These are phyloP conservation scores for Termitomyces sp. DNA, from an alignment of 768 basidiomycete genomes.

Conservation along the genomic window DNA sequence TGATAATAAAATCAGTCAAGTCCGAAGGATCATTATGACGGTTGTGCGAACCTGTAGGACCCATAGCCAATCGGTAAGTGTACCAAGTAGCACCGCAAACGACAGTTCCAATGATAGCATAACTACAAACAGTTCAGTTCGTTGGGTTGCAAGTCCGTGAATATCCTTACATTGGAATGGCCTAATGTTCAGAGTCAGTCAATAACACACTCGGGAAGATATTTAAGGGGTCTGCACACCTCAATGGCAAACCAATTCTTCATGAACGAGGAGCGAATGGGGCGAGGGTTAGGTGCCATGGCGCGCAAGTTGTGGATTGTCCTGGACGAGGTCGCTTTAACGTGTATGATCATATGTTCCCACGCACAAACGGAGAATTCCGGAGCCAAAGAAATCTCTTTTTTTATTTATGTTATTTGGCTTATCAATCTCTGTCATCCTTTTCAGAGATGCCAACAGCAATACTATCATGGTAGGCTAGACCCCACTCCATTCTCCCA, in stretches of 20 bases:
- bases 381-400: constrained; percentile 15
- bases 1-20: constrained; percentile 10
- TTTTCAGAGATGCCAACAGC: no score
- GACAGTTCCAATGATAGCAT: constrained; percentile 47
- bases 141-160: constrained; percentile 1
- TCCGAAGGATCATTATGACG: neutral
- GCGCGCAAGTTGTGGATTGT: constrained; percentile 6
- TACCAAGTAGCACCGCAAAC: constrained; percentile 63
- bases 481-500: no score
- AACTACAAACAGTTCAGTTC: constrained; percentile 22
- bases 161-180: constrained; percentile 43
- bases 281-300: constrained; percentile 12
- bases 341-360: constrained; percentile 15
- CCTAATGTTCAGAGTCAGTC: constrained; percentile 23
- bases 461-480: no score
- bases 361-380: constrained; percentile 28
- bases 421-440: no score
- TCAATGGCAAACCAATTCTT: constrained; percentile 74
- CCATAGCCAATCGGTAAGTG: constrained; percentile 55
- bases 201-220: neutral
- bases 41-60: constrained; percentile 41
- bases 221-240: constrained; percentile 30
- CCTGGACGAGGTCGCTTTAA: constrained; percentile 7
- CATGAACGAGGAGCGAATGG: constrained; percentile 38
- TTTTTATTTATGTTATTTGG: neutral